Base-by-base conservation (phyloP, 2,329 filamentous ascomycete species). In the Venturia nashicola region DNA sequence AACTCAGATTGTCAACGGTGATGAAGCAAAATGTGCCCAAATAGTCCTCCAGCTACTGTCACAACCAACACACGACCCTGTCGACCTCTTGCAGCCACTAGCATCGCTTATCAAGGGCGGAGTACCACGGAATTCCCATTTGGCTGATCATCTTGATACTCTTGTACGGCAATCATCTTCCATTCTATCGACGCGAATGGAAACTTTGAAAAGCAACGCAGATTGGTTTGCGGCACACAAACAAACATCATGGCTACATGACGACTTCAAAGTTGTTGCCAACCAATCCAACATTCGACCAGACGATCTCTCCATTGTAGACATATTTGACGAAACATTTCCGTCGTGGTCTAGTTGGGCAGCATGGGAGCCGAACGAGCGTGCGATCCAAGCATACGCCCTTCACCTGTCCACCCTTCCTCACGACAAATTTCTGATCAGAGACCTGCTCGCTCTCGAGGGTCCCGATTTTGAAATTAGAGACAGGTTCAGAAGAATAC, bases 331-430 rank as follows among this genome's bases (percentile, higher is more conserved):
- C 54, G 43, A 65, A 6, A 66, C 69, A 11, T 71, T 71, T 14
- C 69, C 70, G 0, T 39, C 62, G 8, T 73, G 72, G 72, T 67
- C 69, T 18, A 65, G 69, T 18, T 74, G 72, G 72, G 68, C 72
- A 34, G 36, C 46, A 4, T 74, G 72, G 72, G 68, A 57, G 63
- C 72, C 72, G 4, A 65, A 72, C 42, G 2, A 69, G 12, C 34
- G 66, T 5, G 66, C 68, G 3, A 63, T 72, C 18, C 62, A 54
- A 3, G 43, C 65, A 11, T 57, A 70, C 14, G 54, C 60, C 9
- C 64, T 60, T n/a, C 65, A 68, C 9, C 12, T 36, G 9, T n/a
- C 27, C 14, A 18, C 27, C 14, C 51, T 18, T 34, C 27, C 27
- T 11, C 5, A 27, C 8, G 32, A 57, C 8, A 34, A 36, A 27